Percentiles rank a stretch among this genome's conserved stretches.
Conservation (phyloP, 2,329 filamentous ascomycete species). For the Sporothrix humicola region DNA sequence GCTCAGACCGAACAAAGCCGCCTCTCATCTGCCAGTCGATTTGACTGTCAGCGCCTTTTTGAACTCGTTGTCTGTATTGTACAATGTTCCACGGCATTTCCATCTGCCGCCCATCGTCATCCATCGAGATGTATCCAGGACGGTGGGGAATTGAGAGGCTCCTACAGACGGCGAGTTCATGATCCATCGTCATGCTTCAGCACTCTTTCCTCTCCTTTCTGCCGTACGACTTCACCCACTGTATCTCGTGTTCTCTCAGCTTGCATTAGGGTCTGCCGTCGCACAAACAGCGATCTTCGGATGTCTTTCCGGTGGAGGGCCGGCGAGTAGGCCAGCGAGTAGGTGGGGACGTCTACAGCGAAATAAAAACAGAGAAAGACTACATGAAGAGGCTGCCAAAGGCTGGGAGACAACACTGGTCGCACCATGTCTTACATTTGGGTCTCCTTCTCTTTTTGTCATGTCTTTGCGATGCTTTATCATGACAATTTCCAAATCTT, state of each 20-base stretch:
- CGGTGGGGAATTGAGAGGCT: no score
- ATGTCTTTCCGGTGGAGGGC: constrained; percentile 1
- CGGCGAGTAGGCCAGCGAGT: background rate
- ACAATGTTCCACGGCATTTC: background rate
- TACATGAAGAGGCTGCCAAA: background rate
- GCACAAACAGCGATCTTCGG: constrained; percentile 11
- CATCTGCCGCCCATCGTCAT: constrained; percentile 5
- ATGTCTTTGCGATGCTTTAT: no score
- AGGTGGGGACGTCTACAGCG: no score
- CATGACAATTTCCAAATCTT: no score
- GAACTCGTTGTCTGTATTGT: background rate
- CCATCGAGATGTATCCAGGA: no score
- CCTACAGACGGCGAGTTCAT: background rate
- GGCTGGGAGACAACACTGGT: background rate
- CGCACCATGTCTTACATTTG: background rate
- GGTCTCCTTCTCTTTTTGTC: background rate
- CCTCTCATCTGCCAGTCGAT: no score
- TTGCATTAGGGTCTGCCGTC: background rate
- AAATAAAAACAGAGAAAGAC: no score
- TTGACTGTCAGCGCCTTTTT: no score
- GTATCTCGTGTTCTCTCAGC: constrained; percentile 14
- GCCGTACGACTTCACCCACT: constrained; percentile 4
- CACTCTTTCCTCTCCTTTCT: background rate
- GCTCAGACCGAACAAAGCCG: no score
- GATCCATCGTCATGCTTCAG: background rate